phyloP scores from a whole-genome alignment of 2,329 filamentous ascomycete genomes.

The Fusarium nematophilum region DNA sequence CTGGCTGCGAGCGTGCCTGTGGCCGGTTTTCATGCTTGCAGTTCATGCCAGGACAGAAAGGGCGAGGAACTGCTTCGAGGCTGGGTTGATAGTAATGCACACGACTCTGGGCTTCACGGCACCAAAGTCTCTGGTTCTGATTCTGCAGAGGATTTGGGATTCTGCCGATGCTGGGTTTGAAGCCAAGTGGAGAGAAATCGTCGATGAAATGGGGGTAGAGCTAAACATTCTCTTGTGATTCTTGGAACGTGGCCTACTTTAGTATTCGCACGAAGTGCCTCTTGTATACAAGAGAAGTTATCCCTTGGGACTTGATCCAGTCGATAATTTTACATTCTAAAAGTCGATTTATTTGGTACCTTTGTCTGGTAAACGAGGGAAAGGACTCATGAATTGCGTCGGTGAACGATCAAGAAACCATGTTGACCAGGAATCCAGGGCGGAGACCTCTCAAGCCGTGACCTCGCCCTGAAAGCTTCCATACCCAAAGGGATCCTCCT shows the following conservation, averaged over 20 bases:
- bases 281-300: too few species aligned
- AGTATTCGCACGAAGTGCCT: too few species aligned
- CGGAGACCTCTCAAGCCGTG: background rate
- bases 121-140: background rate
- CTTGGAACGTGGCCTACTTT: too few species aligned
- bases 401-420: too few species aligned
- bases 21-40: constrained; percentile 1
- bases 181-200: background rate
- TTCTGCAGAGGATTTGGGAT: background rate
- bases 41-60: constrained; percentile 1
- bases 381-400: too few species aligned
- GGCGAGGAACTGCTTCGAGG: background rate
- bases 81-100: background rate
- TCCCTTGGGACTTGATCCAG: too few species aligned
- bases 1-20: constrained; percentile 4
- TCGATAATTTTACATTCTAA: too few species aligned
- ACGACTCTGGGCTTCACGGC: background rate
- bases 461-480: background rate
- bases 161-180: background rate
- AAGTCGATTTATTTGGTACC: too few species aligned
- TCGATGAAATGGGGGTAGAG: background rate
- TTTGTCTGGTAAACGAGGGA: too few species aligned
- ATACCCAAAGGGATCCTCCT: constrained; percentile 8
- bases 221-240: background rate
- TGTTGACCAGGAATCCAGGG: too few species aligned